Conservation (phyloP, 2,329 filamentous ascomycete species). For the Pseudocercospora fuligena region DNA sequence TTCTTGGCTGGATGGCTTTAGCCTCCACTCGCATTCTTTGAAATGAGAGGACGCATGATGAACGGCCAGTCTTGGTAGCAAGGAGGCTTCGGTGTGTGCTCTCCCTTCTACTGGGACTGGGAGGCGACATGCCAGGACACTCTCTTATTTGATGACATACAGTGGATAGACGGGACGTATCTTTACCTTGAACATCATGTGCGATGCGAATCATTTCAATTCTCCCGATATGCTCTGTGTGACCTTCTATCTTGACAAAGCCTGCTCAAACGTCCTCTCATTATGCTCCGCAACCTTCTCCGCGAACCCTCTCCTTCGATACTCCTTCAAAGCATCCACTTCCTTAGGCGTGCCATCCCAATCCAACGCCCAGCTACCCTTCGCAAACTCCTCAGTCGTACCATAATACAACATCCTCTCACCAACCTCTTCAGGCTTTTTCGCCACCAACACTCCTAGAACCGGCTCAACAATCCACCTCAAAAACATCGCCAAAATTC, state of each 20-base stretch:
- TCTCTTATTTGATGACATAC: slow-evolving; percentile 17
- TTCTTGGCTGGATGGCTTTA: slow-evolving; percentile 4
- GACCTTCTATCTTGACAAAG: slow-evolving; percentile 7
- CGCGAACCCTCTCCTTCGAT: slow-evolving; percentile 16
- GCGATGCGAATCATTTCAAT: background rate
- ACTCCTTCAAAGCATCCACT: slow-evolving; percentile 20
- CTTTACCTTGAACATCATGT: background rate
- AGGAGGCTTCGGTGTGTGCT: background rate
- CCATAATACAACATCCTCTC: slow-evolving; percentile 30
- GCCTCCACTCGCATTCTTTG: slow-evolving; percentile 1
- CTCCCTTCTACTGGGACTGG: background rate
- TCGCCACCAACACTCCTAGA: slow-evolving; percentile 15
- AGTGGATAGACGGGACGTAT: slow-evolving; percentile 20
- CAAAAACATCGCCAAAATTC: slow-evolving; percentile 17
- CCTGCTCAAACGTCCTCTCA: slow-evolving; percentile 24
- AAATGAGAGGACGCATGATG: background rate
- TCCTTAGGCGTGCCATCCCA: slow-evolving; percentile 19
- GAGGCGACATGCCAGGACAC: background rate
- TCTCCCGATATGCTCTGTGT: background rate
- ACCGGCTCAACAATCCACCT: slow-evolving; percentile 25
- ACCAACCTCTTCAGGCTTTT: slow-evolving; percentile 24
- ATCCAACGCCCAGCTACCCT: slow-evolving; percentile 25
- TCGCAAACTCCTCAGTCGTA: slow-evolving; percentile 15
- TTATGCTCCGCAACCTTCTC: slow-evolving; percentile 29
- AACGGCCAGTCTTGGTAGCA: slow-evolving; percentile 1